Base-by-base conservation (phyloP, 1,139 yeast species). In the Hemisphaericaspora xylanilytica region DNA sequence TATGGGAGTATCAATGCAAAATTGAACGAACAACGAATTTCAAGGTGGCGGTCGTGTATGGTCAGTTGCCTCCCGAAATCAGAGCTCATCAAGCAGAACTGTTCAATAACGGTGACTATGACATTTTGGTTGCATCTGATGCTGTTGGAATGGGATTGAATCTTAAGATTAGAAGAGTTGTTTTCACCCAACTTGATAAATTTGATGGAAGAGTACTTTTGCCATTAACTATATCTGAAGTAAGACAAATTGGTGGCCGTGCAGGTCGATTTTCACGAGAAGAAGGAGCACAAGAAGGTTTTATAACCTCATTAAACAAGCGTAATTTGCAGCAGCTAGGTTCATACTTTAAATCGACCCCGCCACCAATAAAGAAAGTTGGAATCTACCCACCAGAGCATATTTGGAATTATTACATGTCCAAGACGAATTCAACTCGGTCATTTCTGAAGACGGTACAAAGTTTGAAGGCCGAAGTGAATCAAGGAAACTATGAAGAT, bases 91-190 rank as follows among this genome's bases (percentile, higher is more conserved):
- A 92, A 54, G 96, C 97, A 0, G 63, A 69, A 25, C 70, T 78
- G 31, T 92, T 92, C 59, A 92, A 92, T 53, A 64, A 59, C 16
- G 94, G 94, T 3, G 75, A 76, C 33, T 84, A 80, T 46, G 94
- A 90, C 52, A 75, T 85, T 16, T 66, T 92, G 33, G 87, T 92
- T 3, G 97, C 98, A 0, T 86, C 97, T 1, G 98, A 92, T 65
- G 99, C 99, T 0, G 80, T 92, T 42, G 98, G 98, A 2, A 92
- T 92, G 97, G 99, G 99, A 0, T 70, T 92, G 38, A 92, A 92
- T 54, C 69, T 92, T 52, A 82, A 85, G 18, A 89, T 92, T 48
- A 80, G 81, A 44, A 67, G 98, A 41, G 77, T 92, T 12, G 75
- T 92, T 1, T 90, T 92, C 53, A 77, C 84, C 21, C 73, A 82